Evolutionary conservation across 108 stramenopile species (phyloP).

Genomic region (Fistulifera solaris): DNA sequence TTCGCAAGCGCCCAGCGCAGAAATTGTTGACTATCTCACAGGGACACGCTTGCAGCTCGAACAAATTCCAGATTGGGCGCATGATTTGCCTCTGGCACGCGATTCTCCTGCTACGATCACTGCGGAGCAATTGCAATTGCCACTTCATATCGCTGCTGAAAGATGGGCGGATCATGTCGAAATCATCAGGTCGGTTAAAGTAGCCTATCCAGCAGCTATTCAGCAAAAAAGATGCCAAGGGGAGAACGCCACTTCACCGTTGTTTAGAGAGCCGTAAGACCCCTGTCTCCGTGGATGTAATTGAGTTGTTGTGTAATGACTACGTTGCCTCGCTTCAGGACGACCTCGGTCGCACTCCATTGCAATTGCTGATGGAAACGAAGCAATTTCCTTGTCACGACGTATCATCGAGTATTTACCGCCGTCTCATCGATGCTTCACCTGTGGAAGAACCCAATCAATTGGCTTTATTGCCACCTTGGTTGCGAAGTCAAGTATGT

Average conservation of each 20-base stretch:
- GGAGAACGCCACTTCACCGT: constrained; percentile 40
- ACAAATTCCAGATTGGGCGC: constrained; percentile 6
- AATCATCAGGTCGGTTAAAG: constrained; percentile 17
- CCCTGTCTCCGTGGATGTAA: constrained; percentile 13
- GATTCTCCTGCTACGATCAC: constrained; percentile 21
- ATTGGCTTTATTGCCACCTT: constrained; percentile 25
- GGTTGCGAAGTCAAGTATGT: constrained; percentile 35
- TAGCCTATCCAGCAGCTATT: constrained; percentile 31
- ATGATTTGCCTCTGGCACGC: constrained; percentile 10
- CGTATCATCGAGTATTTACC: constrained; percentile 12
- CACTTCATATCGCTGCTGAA: constrained; percentile 41
- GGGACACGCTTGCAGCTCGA: constrained; percentile 24
- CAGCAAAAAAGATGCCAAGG: constrained; percentile 28
- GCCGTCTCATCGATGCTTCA: constrained; percentile 23
- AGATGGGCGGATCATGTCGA: constrained; percentile 16
- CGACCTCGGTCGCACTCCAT: constrained; percentile 20
- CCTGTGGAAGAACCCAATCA: constrained; percentile 10
- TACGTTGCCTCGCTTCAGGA: constrained; percentile 21
- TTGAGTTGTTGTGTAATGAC: constrained; percentile 21
- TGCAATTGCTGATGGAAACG: constrained; percentile 25
- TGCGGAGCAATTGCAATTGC: constrained; percentile 19
- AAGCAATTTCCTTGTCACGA: constrained; percentile 11
- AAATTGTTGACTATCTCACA: constrained; percentile 24
- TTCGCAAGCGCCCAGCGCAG: constrained; percentile 14
- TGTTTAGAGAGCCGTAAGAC: constrained; percentile 19